Evolutionary conservation across 2,329 filamentous ascomycete species (phyloP).

Genomic region (Ceratocystis destructans): DNA sequence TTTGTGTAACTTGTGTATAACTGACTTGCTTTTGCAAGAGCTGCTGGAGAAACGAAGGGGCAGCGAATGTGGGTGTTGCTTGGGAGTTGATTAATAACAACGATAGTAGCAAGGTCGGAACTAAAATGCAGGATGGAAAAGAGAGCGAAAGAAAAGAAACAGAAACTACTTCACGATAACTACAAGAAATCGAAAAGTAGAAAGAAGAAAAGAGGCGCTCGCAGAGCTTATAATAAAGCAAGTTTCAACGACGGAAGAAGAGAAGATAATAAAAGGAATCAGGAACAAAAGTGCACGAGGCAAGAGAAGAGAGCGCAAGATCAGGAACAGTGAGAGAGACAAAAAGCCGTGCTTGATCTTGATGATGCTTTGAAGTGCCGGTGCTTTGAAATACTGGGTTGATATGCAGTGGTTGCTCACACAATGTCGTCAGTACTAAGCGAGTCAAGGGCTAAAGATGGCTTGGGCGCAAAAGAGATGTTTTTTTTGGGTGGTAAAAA

Average conservation of each 20-base stretch:
- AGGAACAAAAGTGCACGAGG: neutral
- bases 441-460: neutral
- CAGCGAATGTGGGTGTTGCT: too few relatives aligned
- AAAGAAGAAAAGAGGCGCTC: neutral
- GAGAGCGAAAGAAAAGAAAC: neutral
- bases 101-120: neutral
- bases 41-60: too few relatives aligned
- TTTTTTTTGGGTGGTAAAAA: neutral
- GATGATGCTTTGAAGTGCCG: neutral
- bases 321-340: neutral
- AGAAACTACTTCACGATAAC: neutral
- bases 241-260: neutral
- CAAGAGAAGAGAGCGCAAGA: neutral
- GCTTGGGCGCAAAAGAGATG: neutral
- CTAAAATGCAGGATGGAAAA: neutral
- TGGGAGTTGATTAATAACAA: neutral
- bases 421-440: neutral
- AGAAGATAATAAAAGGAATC: neutral
- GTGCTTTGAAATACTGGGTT: too few relatives aligned
- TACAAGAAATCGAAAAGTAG: slow-evolving; percentile 12
- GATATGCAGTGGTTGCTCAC: neutral
- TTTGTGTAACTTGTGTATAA: too few relatives aligned
- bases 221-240: slow-evolving; percentile 2
- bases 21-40: too few relatives aligned
- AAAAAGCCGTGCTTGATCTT: neutral